Evolutionary conservation across 805 yeast species (phyloP), one percentile per base, ranked within the genome.

Genomic region (Kazachstania martiniae): DNA sequence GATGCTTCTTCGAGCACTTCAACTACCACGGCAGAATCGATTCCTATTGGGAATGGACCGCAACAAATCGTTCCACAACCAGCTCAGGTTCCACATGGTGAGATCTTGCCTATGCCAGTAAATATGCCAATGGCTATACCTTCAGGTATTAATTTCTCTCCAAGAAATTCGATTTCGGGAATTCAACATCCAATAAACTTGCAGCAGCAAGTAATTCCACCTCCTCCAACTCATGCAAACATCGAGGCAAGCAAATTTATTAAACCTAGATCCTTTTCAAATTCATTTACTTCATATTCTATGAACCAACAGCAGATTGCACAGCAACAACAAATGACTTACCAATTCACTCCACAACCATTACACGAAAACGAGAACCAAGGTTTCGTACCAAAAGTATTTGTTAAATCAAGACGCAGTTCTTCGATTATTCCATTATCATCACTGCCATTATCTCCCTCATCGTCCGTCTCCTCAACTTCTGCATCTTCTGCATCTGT

Each of bases 301-400:
- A 28, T 24, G 21, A 22, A 17, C 25, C 9, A 19, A 9, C 10
- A 21, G 22, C 12, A 12, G 17, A 8, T 17, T 19, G 26, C 21
- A 14, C 25, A 36, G n/a, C 12, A 19, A 12, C 24, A 23, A 9
- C 15, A 22, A 25, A 12, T 12, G 8, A 16, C 10, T 25, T 14
- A 15, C 14, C 29, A 26, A 15, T 12, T 13, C 21, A 16, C 18
- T 4, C 23, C 32, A 6, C 28, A 22, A 12, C 27, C 36, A 25
- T 24, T 30, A 29, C 19, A 26, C 9, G 56, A 53, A 16, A 53
- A 40, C 22, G 60, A 57, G 29, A 48, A 50, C 31, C 24, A 49
- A 7, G 60, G 60, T 12, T 53, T 53, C 21, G 43, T 56, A 15
- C 62, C 62, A 27, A 56, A 56, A 34, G 55, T 57, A 12, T 41